These are phyloP conservation scores for Penicillium salamii DNA, from an alignment of 495 filamentous ascomycete genomes.

Conservation along the genomic window DNA sequence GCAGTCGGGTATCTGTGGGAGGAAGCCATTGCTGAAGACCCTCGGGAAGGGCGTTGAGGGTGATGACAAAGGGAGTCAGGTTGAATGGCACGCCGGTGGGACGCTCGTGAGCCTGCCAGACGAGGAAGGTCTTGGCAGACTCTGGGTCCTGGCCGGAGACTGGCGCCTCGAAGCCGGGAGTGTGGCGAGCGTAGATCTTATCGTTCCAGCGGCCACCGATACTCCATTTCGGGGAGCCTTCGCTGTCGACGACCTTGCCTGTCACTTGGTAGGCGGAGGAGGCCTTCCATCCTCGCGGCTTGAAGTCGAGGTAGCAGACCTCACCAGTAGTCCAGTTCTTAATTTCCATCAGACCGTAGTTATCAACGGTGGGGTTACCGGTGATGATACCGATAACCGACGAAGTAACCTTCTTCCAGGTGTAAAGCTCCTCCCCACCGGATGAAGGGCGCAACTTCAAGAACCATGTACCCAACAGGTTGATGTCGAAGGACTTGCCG, in stretches of 20 bases:
- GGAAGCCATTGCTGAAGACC: slow-evolving; percentile 68
- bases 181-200: slow-evolving; percentile 90
- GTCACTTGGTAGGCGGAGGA: slow-evolving; percentile 82
- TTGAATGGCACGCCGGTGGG: slow-evolving; percentile 92
- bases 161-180: slow-evolving; percentile 80
- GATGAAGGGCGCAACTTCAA: slow-evolving; percentile 75
- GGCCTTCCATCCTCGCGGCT: slow-evolving; percentile 91
- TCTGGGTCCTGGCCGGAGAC: slow-evolving; percentile 55
- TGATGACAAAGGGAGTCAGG: slow-evolving; percentile 91
- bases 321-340: slow-evolving; percentile 96
- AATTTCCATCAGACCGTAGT: slow-evolving; percentile 96
- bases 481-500: slow-evolving; percentile 95
- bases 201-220: slow-evolving; percentile 97
- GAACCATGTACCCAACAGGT: slow-evolving; percentile 96
- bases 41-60: slow-evolving; percentile 84
- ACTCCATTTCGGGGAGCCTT: slow-evolving; percentile 75
- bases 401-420: slow-evolving; percentile 98
- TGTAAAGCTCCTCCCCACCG: slow-evolving; percentile 87
- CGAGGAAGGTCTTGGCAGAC: slow-evolving; percentile 70
- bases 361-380: slow-evolving; percentile 94
- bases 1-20: slow-evolving; percentile 85
- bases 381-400: slow-evolving; percentile 99
- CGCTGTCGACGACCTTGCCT: slow-evolving; percentile 75
- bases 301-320: slow-evolving; percentile 88
- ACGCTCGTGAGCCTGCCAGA: slow-evolving; percentile 85